Base-by-base conservation (phyloP, 2,329 filamentous ascomycete species). In the Fusarium sororula region DNA sequence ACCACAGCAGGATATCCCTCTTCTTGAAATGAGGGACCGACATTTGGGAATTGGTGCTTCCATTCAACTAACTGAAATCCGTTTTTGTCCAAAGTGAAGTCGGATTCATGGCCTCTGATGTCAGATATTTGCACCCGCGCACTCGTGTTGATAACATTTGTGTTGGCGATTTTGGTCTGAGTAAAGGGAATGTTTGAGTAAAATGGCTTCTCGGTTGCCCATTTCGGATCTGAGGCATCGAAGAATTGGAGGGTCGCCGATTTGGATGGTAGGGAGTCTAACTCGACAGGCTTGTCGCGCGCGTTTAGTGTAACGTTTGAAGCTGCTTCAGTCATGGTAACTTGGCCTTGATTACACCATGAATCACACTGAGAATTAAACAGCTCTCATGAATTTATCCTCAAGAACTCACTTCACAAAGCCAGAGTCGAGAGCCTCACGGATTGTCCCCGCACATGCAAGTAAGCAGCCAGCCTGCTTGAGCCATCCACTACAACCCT, bases 381-480 rank as follows among this genome's bases (percentile, higher is more conserved):
- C 17, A 44, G 15, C n/a, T 44, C 12, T 32, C 20, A 32, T 32
- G 28, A 32, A 50, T 30, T n/a, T 28, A 53, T 53, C 20, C 7
- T n/a, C 10, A 8, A 48, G 1, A 30, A 50, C 14, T 17, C 9
- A 4, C 13, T 47, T 41, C 13, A 41, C 39, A 41, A 22, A 41
- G 20, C 2, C 20, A 48, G 11, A n/a, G 14, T 30, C 26, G 22
- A 30, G 45, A 48, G 20, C 26, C 45, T 32, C 44, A 28, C 5
- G 7, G 4, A 7, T 28, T 11, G 9, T 47, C 30, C 50, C 50
- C 32, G n/a, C 50, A 24, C n/a, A 37, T 37, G 50, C 18, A 53
- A 48, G 32, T 37, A 24, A 37, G 50, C 50, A 37, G 48, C 30
- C 48, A 51, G 50, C 50, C 50, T 53, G 50, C 32, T 17, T 53